Conservation (phyloP, 148 eudicot genomes). For the Spergularia marina region DNA sequence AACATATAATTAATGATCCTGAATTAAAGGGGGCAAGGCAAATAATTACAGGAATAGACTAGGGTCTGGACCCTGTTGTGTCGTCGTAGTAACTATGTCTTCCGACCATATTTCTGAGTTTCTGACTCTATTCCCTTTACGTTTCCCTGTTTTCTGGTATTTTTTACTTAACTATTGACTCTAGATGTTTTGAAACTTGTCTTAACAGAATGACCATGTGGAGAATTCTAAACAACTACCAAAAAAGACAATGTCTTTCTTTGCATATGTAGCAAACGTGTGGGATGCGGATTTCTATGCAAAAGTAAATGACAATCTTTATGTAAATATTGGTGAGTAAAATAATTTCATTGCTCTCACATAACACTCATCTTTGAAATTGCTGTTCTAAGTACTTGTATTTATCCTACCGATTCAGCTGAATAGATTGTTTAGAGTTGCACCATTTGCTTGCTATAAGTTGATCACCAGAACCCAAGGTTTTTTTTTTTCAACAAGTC, state of each 20-base stretch:
- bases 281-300: slow-evolving; percentile 87
- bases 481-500: background rate
- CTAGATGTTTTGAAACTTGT: background rate
- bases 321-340: slow-evolving; percentile 66
- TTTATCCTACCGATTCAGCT: background rate
- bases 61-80: too few species aligned
- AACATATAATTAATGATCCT: background rate
- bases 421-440: background rate
- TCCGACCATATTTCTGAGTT: too few species aligned
- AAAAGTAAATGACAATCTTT: slow-evolving; percentile 79
- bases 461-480: background rate
- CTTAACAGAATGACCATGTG: slow-evolving; percentile 65
- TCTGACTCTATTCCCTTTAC: background rate
- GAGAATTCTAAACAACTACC: slow-evolving; percentile 65
- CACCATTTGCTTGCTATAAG: background rate
- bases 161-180: slow-evolving; percentile 17
- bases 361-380: slow-evolving; percentile 12
- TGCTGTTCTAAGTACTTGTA: background rate
- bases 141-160: slow-evolving; percentile 12
- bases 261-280: slow-evolving; percentile 68
- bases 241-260: slow-evolving; percentile 70
- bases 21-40: too few species aligned
- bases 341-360: background rate
- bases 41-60: too few species aligned
- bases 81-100: background rate